These are phyloP conservation scores for Coleophoma crateriformis DNA, from an alignment of 2,329 filamentous ascomycete genomes.

Conservation along the genomic window DNA sequence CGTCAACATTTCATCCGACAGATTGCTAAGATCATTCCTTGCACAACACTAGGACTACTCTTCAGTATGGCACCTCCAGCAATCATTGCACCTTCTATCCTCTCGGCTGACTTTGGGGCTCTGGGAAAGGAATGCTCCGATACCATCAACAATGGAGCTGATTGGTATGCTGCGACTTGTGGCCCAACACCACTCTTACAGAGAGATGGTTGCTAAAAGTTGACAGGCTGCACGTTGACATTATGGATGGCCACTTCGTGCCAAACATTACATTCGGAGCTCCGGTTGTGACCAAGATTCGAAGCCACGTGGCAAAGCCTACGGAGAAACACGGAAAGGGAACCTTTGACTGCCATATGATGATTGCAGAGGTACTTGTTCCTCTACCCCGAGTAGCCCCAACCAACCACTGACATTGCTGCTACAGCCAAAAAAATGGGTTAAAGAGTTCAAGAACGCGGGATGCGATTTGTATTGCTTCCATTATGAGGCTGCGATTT, in stretches of 20 bases:
- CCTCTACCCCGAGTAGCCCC: background rate
- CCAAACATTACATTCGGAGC: slow-evolving; percentile 97
- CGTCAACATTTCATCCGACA: background rate
- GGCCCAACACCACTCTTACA: background rate
- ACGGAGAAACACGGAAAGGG: slow-evolving; percentile 67
- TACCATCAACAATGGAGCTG: slow-evolving; percentile 81
- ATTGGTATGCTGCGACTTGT: slow-evolving; percentile 68
- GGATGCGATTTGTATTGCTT: slow-evolving; percentile 99
- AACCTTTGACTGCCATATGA: slow-evolving; percentile 99
- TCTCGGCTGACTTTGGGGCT: slow-evolving; percentile 90
- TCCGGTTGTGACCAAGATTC: slow-evolving; percentile 91
- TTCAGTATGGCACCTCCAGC: slow-evolving; percentile 75
- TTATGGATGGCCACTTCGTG: slow-evolving; percentile 98
- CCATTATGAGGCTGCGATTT: slow-evolving; percentile 92
- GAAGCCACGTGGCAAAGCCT: slow-evolving; percentile 75
- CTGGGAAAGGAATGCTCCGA: slow-evolving; percentile 80
- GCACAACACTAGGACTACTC: background rate
- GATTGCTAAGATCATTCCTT: background rate
- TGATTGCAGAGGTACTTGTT: slow-evolving; percentile 81
- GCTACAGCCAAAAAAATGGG: slow-evolving; percentile 89
- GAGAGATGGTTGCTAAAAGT: background rate
- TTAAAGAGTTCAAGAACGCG: slow-evolving; percentile 87
- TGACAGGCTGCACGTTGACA: slow-evolving; percentile 56
- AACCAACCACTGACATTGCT: slow-evolving; percentile 1
- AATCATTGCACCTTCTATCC: slow-evolving; percentile 97